Evolutionary conservation across 2,329 filamentous ascomycete species (phyloP).

Genomic region (Ophiostoma triangulosporum): DNA sequence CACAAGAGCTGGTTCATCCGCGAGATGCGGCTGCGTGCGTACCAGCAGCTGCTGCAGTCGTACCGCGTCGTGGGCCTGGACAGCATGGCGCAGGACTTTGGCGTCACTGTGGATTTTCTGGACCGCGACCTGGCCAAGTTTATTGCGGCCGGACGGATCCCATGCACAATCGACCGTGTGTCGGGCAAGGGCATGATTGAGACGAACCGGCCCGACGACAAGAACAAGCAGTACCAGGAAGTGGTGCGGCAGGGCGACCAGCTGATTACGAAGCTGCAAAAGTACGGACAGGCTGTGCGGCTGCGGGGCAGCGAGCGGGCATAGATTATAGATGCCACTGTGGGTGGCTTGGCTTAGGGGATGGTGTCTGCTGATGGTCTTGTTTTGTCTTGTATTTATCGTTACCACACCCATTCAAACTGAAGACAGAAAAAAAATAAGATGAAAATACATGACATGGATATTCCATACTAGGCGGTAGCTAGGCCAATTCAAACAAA

Average conservation of each 20-base stretch:
- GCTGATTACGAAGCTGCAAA: constrained; percentile 96
- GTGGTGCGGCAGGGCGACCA: constrained; percentile 96
- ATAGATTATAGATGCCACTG: constrained; percentile 39
- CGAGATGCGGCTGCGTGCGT: constrained; percentile 92
- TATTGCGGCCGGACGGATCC: constrained; percentile 85
- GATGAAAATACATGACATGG: background rate
- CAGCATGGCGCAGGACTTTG: constrained; percentile 96
- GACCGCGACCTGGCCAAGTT: constrained; percentile 95
- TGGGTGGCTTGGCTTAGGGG: background rate
- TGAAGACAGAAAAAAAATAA: background rate
- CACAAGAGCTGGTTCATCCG: constrained; percentile 96
- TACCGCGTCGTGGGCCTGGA: constrained; percentile 94
- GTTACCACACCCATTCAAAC: background rate
- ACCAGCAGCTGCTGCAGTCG: constrained; percentile 92
- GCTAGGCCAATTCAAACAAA: too few species aligned
- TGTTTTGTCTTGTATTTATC: background rate
- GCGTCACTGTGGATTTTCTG: constrained; percentile 89
- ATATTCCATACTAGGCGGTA: background rate
- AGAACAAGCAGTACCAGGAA: constrained; percentile 99
- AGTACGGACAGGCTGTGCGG: constrained; percentile 93
- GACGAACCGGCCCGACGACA: constrained; percentile 94
- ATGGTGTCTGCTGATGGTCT: background rate
- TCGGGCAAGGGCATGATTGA: constrained; percentile 94
- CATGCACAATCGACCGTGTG: constrained; percentile 95
- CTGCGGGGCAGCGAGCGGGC: constrained; percentile 89